Evolutionary conservation across 768 basidiomycete species (phyloP).

Genomic region (Phanerodontia chrysosporium): DNA sequence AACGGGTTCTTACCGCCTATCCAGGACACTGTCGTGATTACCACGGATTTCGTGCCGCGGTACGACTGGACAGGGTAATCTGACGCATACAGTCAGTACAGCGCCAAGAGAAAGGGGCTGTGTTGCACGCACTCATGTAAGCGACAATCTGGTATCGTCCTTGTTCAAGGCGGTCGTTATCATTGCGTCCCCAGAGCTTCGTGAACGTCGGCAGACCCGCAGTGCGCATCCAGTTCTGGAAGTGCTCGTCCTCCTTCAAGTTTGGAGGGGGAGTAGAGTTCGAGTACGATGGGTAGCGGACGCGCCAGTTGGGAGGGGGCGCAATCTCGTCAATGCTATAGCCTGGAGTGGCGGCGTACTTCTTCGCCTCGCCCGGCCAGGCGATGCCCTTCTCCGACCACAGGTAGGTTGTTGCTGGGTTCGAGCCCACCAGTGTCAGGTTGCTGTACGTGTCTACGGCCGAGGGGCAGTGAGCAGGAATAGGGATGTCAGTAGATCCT

Average conservation of each 20-base stretch:
- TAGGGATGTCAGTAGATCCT: background rate
- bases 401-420: constrained; percentile 49
- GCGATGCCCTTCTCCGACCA: constrained; percentile 82
- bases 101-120: no score
- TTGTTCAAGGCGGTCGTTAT: constrained; percentile 60
- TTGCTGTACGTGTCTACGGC: constrained; percentile 71
- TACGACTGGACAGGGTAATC: constrained; percentile 92
- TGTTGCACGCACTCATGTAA: constrained; percentile 71
- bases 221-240: constrained; percentile 99
- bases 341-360: constrained; percentile 66
- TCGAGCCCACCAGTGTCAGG: constrained; percentile 44
- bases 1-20: constrained; percentile 98
- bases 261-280: constrained; percentile 63
- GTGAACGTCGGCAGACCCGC: constrained; percentile 96
- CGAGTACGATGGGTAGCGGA: constrained; percentile 74
- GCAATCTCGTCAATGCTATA: constrained; percentile 67
- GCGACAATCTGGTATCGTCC: constrained; percentile 76
- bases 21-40: constrained; percentile 97
- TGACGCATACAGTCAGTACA: constrained; percentile 25
- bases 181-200: constrained; percentile 92
- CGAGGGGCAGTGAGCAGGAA: background rate
- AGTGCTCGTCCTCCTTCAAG: constrained; percentile 77
- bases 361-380: constrained; percentile 94
- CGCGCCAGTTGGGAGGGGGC: constrained; percentile 91
- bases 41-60: constrained; percentile 93